phyloP scores from a whole-genome alignment of 306 rosid genomes.

The Sechiopsis laciniata region DNA sequence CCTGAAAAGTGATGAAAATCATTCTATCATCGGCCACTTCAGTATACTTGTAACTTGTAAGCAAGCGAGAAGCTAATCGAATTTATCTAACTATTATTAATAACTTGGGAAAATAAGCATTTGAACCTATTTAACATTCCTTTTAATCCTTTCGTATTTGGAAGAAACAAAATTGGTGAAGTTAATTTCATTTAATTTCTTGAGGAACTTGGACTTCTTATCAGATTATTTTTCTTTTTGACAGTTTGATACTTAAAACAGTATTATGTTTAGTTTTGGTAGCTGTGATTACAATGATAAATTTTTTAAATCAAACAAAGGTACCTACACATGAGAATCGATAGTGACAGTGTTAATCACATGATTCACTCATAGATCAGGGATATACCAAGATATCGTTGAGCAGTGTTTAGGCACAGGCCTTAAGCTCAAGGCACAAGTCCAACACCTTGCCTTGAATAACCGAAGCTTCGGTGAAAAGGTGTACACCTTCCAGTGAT shows the following conservation, averaged over 20 bases:
- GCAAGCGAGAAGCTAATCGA: not conserved
- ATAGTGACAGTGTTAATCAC: not conserved
- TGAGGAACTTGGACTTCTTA: not conserved
- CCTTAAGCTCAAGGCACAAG: too few species aligned
- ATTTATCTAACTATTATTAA: not conserved
- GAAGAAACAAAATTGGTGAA: not conserved
- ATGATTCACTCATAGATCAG: not conserved
- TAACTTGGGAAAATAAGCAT: not conserved
- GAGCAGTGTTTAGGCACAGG: too few species aligned
- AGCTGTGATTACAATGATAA: not conserved
- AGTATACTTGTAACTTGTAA: conserved; percentile 5
- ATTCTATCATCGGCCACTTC: conserved; percentile 23
- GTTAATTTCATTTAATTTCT: not conserved
- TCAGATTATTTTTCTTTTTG: not conserved
- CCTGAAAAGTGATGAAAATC: conserved; percentile 40
- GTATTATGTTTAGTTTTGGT: not conserved
- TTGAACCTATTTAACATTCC: not conserved
- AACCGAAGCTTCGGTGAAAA: too few species aligned
- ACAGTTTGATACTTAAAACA: not conserved
- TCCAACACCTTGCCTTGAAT: too few species aligned
- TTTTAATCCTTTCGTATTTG: not conserved
- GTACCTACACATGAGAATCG: not conserved
- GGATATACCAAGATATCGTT: not conserved
- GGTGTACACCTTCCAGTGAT: too few species aligned
- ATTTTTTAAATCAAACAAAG: not conserved